A percentile compares a stretch with the other conserved stretches of the same genome.
Conservation (phyloP, 345 rosid species). For the Populus ilicifolia region DNA sequence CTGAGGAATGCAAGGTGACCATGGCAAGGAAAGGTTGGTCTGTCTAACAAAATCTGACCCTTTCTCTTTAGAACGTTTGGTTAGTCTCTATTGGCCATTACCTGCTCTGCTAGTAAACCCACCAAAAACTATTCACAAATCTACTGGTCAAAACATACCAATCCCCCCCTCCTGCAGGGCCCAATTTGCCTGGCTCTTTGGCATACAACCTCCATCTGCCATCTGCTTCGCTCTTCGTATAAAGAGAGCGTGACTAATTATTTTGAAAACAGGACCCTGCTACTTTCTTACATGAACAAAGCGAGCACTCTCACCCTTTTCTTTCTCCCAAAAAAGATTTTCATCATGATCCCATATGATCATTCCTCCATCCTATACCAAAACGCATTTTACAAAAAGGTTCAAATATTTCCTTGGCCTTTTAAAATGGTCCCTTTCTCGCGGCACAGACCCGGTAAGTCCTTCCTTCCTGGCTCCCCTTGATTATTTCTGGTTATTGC, state of each 20-base stretch:
- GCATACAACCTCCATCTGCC: neutral
- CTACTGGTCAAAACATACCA: conserved; percentile 18
- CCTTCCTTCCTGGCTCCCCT: neutral
- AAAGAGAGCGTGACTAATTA: neutral
- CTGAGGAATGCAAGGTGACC: neutral
- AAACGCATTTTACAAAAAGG: neutral
- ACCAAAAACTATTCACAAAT: neutral
- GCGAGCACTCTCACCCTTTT: neutral
- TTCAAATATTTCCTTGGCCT: neutral
- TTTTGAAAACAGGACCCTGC: neutral
- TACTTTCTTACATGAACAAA: neutral
- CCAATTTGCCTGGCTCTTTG: neutral
- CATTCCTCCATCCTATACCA: neutral
- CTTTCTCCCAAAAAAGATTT: neutral
- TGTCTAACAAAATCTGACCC: conserved; percentile 23
- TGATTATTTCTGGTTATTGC: neutral
- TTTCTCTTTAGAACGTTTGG: conserved; percentile 31
- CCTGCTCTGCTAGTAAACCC: conserved; percentile 3
- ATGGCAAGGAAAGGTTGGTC: conserved; percentile 21
- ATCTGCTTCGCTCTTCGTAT: neutral
- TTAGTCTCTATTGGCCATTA: neutral
- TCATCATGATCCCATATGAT: neutral
- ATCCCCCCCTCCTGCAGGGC: neutral
- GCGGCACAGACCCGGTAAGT: neutral
- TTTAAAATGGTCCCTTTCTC: neutral